These are phyloP conservation scores for Globisporangium solare DNA, from an alignment of 352 stramenopile genomes.

Conservation along the genomic window DNA sequence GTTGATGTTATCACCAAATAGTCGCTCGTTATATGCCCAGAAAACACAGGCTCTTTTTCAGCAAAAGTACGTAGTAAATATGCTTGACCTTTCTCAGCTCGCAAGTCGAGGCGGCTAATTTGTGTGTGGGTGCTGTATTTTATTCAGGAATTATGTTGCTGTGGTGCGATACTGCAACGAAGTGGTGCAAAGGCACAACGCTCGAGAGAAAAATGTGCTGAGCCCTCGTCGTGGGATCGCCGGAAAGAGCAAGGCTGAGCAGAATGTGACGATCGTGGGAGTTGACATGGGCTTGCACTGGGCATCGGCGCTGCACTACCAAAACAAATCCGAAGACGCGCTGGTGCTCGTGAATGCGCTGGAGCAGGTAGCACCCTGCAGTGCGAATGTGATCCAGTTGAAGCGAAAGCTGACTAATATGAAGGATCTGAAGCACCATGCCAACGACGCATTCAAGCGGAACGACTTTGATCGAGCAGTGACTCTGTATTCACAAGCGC, in stretches of 20 bases:
- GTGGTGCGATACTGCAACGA: slow-evolving; percentile 45
- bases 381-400: slow-evolving; percentile 62
- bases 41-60: slow-evolving; percentile 60
- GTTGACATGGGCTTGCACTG: slow-evolving; percentile 61
- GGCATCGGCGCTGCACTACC: slow-evolving; percentile 63
- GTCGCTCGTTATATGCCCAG: slow-evolving; percentile 51
- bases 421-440: slow-evolving; percentile 60
- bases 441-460: slow-evolving; percentile 63
- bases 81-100: neutral
- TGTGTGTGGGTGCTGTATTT: slow-evolving; percentile 1
- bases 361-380: slow-evolving; percentile 61
- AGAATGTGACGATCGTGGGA: slow-evolving; percentile 45
- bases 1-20: slow-evolving; percentile 42
- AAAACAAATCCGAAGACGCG: slow-evolving; percentile 63
- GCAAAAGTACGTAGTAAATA: slow-evolving; percentile 50
- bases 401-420: slow-evolving; percentile 64
- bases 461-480: slow-evolving; percentile 51
- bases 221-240: neutral
- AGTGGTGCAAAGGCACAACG: slow-evolving; percentile 50
- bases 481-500: slow-evolving; percentile 56
- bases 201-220: slow-evolving; percentile 7
- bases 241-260: slow-evolving; percentile 15
- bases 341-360: slow-evolving; percentile 47
- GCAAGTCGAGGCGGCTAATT: neutral
- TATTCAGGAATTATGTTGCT: slow-evolving; percentile 41